Conservation (phyloP, 352 stramenopile species). For the Pythium graminicola region DNA sequence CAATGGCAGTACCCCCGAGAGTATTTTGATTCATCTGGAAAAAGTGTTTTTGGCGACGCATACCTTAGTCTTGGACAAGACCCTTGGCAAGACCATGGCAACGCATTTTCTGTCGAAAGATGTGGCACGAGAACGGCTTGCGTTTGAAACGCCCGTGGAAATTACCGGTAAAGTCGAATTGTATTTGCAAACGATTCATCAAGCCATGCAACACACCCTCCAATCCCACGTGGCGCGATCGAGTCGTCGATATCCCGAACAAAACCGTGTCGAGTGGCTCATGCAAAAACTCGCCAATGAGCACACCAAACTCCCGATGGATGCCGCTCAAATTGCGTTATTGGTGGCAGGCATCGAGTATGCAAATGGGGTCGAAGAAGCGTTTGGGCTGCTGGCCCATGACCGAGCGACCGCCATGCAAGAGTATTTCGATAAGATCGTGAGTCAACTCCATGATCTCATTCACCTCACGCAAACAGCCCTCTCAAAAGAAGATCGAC, state of each 20-base stretch:
- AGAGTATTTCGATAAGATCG: slow-evolving; percentile 78
- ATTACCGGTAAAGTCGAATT: slow-evolving; percentile 94
- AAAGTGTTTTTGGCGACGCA: slow-evolving; percentile 96
- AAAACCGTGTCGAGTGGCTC: slow-evolving; percentile 92
- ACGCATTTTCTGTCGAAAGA: slow-evolving; percentile 84
- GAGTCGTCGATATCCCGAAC: slow-evolving; percentile 78
- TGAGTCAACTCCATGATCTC: slow-evolving; percentile 89
- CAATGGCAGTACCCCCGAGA: slow-evolving; percentile 93
- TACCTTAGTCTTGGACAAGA: slow-evolving; percentile 73
- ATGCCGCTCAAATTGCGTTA: slow-evolving; percentile 90
- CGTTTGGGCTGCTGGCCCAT: slow-evolving; percentile 57
- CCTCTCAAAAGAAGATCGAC: slow-evolving; percentile 82
- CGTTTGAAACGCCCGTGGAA: slow-evolving; percentile 83
- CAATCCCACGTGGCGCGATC: slow-evolving; percentile 85
- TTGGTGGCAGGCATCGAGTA: slow-evolving; percentile 90
- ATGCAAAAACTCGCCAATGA: slow-evolving; percentile 61
- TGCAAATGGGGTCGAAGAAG: slow-evolving; percentile 73
- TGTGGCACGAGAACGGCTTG: slow-evolving; percentile 81
- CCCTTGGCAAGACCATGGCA: slow-evolving; percentile 62
- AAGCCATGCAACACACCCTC: slow-evolving; percentile 88
- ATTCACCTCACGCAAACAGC: slow-evolving; percentile 86
- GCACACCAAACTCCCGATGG: slow-evolving; percentile 44
- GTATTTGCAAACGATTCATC: slow-evolving; percentile 91
- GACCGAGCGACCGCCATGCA: slow-evolving; percentile 79
- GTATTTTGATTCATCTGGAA: slow-evolving; percentile 96